Evolutionary conservation across 192 early-diverging fungal species (phyloP).

Genomic region (Dispira simplex): DNA sequence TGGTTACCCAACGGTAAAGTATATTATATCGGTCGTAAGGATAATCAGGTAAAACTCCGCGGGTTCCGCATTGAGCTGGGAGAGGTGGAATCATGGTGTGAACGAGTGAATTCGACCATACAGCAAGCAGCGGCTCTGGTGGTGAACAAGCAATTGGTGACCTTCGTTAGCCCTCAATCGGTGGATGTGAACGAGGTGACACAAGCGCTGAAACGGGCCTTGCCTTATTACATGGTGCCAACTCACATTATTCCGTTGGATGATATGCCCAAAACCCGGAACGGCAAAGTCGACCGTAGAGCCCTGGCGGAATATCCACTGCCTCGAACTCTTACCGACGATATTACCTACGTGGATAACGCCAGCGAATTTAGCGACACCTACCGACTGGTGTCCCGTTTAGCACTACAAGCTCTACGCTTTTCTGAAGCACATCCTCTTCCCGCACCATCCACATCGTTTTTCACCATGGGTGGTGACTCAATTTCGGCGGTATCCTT

Average conservation of each 20-base stretch:
- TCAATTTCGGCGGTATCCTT: not conserved
- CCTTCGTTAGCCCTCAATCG: slow-evolving; percentile 32
- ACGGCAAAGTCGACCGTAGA: no score
- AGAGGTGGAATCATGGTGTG: slow-evolving; percentile 16
- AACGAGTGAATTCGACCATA: slow-evolving; percentile 11
- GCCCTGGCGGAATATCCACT: no score
- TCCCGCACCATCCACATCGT: not conserved
- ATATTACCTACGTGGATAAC: no score
- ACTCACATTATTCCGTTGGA: slow-evolving; percentile 1
- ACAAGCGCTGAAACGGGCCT: slow-evolving; percentile 25
- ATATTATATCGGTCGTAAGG: slow-evolving; percentile 17
- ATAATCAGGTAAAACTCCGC: slow-evolving; percentile 23
- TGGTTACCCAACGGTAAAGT: slow-evolving; percentile 21
- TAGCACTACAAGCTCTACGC: no score
- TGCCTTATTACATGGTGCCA: slow-evolving; percentile 52
- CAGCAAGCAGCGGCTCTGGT: slow-evolving; percentile 14
- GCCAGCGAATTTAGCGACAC: no score
- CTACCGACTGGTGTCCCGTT: no score
- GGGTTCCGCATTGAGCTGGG: slow-evolving; percentile 21
- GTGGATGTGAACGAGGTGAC: slow-evolving; percentile 18
- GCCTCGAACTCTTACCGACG: no score
- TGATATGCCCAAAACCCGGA: not conserved
- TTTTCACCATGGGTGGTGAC: not conserved
- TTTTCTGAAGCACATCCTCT: no score
- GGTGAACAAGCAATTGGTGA: slow-evolving; percentile 35